Conservation (phyloP, 1,139 yeast species). For the Petasospora fabianii region DNA sequence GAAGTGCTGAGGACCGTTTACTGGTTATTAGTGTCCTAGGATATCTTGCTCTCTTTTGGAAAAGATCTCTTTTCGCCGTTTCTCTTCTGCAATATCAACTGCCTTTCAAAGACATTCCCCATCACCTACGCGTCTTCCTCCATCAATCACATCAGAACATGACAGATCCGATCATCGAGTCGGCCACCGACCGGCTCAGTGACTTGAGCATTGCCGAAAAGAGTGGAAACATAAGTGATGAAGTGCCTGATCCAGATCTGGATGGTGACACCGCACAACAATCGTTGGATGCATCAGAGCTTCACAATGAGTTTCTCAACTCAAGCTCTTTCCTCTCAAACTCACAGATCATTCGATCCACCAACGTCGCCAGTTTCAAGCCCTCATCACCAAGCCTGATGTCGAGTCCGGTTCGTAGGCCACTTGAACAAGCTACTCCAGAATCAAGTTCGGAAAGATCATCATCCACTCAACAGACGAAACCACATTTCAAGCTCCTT, state of each 20-base stretch:
- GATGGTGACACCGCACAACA: not conserved
- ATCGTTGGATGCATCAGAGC: slow-evolving; percentile 9
- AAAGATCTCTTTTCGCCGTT: too few species aligned
- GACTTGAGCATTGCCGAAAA: slow-evolving; percentile 9
- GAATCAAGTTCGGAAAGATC: not conserved
- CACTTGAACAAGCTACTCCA: not conserved
- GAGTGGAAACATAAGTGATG: slow-evolving; percentile 7
- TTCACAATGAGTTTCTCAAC: slow-evolving; percentile 23
- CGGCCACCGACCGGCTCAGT: not conserved
- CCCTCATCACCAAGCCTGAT: slow-evolving; percentile 8
- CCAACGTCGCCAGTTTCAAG: slow-evolving; percentile 20
- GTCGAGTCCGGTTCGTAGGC: slow-evolving; percentile 22
- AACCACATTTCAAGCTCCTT: slow-evolving; percentile 6
- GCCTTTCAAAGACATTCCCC: not conserved
- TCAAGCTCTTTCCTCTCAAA: slow-evolving; percentile 26
- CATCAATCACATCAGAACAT: not conserved
- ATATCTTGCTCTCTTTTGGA: too few species aligned
- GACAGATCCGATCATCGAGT: not conserved
- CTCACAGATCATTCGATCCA: slow-evolving; percentile 23
- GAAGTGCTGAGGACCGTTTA: too few species aligned
- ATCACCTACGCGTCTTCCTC: too few species aligned
- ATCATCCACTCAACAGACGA: slow-evolving; percentile 1
- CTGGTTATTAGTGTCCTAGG: too few species aligned
- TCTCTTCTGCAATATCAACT: too few species aligned
- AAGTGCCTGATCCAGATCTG: not conserved